These are phyloP conservation scores for Bipolaris sorokiniana DNA, from an alignment of 2,329 filamentous ascomycete species.

Conservation along the genomic window DNA sequence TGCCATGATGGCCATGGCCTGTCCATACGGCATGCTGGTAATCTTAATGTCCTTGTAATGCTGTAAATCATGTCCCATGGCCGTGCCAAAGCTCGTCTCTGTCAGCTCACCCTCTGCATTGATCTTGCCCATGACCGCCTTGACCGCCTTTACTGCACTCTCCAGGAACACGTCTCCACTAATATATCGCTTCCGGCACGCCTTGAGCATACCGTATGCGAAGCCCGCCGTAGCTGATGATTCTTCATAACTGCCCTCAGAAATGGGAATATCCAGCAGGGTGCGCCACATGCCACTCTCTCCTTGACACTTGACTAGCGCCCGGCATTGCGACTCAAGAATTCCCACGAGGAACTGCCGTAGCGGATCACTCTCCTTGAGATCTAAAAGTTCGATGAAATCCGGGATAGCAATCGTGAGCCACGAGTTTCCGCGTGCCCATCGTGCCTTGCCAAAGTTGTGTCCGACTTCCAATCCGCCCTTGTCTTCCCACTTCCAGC, in stretches of 20 bases:
- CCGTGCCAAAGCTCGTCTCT: slow-evolving; percentile 79
- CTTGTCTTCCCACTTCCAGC: slow-evolving; percentile 76
- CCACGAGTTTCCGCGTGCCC: slow-evolving; percentile 73
- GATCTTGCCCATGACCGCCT: slow-evolving; percentile 70
- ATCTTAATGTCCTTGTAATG: slow-evolving; percentile 78
- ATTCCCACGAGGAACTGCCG: slow-evolving; percentile 66
- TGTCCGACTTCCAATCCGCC: slow-evolving; percentile 58
- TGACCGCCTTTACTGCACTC: slow-evolving; percentile 69
- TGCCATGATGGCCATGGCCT: slow-evolving; percentile 85
- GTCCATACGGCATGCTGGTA: slow-evolving; percentile 84
- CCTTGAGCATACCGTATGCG: slow-evolving; percentile 79
- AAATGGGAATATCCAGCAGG: slow-evolving; percentile 69
- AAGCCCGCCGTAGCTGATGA: slow-evolving; percentile 81
- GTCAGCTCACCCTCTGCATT: slow-evolving; percentile 71
- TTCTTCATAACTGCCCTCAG: slow-evolving; percentile 75
- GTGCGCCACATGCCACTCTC: slow-evolving; percentile 74
- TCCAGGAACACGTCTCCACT: slow-evolving; percentile 63
- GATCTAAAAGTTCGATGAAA: slow-evolving; percentile 74
- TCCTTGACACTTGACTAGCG: slow-evolving; percentile 66
- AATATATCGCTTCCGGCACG: slow-evolving; percentile 72
- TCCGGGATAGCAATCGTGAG: slow-evolving; percentile 84
- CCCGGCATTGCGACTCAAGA: slow-evolving; percentile 71
- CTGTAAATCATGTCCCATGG: slow-evolving; percentile 74
- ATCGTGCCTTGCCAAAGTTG: slow-evolving; percentile 62
- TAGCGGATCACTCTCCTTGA: slow-evolving; percentile 66